Conservation (phyloP, 495 filamentous ascomycete genomes). For the Aspergillus affinis region DNA sequence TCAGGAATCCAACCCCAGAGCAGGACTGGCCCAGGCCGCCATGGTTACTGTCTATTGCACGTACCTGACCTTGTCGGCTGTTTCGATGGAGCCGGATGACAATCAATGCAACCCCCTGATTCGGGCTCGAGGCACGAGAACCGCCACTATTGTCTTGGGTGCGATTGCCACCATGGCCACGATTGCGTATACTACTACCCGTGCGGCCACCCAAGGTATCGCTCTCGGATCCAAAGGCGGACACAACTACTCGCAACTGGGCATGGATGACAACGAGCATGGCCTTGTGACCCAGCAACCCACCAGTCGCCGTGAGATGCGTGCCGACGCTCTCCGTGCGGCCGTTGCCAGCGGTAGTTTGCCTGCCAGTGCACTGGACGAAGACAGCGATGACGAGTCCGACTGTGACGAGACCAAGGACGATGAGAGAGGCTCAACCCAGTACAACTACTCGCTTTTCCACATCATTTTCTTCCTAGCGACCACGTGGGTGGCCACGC, state of each 20-base stretch:
- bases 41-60: conserved; percentile 99
- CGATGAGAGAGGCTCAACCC: conserved; percentile 83
- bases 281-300: conserved; percentile 90
- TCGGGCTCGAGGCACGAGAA: conserved; percentile 85
- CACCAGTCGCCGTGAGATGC: conserved; percentile 78
- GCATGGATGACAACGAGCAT: conserved; percentile 73
- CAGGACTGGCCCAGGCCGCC: conserved; percentile 91
- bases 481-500: conserved; percentile 91
- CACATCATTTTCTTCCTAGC: conserved; percentile 97
- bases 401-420: conserved; percentile 66
- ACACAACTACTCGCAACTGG: conserved; percentile 57
- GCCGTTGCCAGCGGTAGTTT: conserved; percentile 89
- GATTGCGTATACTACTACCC: conserved; percentile 94
- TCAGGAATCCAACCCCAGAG: conserved; percentile 89
- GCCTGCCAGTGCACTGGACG: conserved; percentile 85
- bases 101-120: conserved; percentile 90
- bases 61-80: conserved; percentile 96
- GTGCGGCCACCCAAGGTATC: conserved; percentile 91
- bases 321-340: conserved; percentile 82
- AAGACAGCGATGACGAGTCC: conserved; percentile 70
- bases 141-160: conserved; percentile 83
- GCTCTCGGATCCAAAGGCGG: conserved; percentile 71
- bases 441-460: conserved; percentile 96
- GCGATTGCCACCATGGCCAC: conserved; percentile 96
- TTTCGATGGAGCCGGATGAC: conserved; percentile 98